Percentiles rank a stretch among this genome's conserved stretches.
Evolutionary conservation across 345 rosid genomes (phyloP).

Genomic region (Nasturtium officinale): DNA sequence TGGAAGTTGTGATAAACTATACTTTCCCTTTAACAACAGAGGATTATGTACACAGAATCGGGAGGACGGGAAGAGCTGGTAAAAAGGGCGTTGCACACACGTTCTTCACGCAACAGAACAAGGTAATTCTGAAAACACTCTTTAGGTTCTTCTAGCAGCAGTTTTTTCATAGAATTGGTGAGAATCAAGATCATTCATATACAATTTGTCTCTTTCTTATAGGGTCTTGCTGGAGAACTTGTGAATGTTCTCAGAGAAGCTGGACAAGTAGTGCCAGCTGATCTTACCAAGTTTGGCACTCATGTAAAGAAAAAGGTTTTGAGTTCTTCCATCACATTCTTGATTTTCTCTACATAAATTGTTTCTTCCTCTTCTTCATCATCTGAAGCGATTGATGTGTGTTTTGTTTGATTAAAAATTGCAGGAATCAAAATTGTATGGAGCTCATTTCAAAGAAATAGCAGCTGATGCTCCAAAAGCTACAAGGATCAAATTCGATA

Average conservation of each 20-base stretch:
- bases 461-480: conserved; percentile 90
- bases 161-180: neutral
- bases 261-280: conserved; percentile 78
- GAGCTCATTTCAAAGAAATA: conserved; percentile 93
- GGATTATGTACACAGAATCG: conserved; percentile 95
- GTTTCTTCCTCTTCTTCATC: neutral
- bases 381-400: conserved; percentile 20
- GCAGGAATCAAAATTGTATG: conserved; percentile 92
- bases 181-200: neutral
- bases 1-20: conserved; percentile 95
- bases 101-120: conserved; percentile 83
- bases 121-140: conserved; percentile 50
- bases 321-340: neutral
- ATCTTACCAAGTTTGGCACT: conserved; percentile 86
- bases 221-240: conserved; percentile 96
- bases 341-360: neutral
- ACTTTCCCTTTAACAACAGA: conserved; percentile 91
- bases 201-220: conserved; percentile 11
- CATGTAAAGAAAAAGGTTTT: conserved; percentile 96
- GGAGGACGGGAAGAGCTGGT: conserved; percentile 97
- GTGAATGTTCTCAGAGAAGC: conserved; percentile 94
- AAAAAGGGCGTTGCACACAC: conserved; percentile 97
- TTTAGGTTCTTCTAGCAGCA: neutral
- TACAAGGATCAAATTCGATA: conserved; percentile 64
- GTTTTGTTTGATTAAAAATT: conserved; percentile 13